phyloP scores from a whole-genome alignment of 176 grass and related monocot genomes.

The Oryza glumipatula region DNA sequence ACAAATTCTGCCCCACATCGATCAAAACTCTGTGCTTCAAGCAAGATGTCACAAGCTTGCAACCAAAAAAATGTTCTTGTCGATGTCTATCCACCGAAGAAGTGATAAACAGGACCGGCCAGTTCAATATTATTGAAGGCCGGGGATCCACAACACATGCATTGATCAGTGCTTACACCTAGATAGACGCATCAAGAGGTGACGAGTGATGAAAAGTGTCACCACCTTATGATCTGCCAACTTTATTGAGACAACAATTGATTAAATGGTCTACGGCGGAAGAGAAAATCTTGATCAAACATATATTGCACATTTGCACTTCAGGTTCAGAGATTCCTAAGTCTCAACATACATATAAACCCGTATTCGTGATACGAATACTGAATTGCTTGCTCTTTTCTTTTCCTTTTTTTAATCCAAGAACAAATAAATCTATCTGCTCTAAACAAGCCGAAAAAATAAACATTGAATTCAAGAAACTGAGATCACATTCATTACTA shows the following conservation, averaged over 20 bases:
- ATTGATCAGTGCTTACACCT: not conserved
- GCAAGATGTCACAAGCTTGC: conserved; percentile 35
- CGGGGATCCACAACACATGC: conserved; percentile 39
- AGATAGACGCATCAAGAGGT: conserved; percentile 28
- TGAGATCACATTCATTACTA: not conserved
- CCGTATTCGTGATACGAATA: not conserved
- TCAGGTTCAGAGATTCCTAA: not conserved
- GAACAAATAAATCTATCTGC: not conserved
- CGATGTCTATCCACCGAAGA: conserved; percentile 18
- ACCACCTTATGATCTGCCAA: not conserved
- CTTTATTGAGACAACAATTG: not conserved
- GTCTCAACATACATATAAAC: not conserved
- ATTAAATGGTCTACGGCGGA: not conserved
- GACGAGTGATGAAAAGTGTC: not conserved
- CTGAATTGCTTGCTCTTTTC: not conserved
- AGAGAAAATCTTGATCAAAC: no score
- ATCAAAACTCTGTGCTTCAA: conserved; percentile 36
- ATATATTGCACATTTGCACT: not conserved
- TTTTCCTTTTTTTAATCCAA: not conserved
- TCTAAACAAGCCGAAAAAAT: not conserved
- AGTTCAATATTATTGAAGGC: conserved; percentile 31
- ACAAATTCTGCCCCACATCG: conserved; percentile 28
- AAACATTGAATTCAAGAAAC: conserved; percentile 6
- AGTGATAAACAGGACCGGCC: conserved; percentile 13
- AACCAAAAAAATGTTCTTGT: conserved; percentile 50